These are phyloP conservation scores for Macrophomina pseudophaseolina DNA, from an alignment of 2,329 filamentous ascomycete species.

Conservation along the genomic window DNA sequence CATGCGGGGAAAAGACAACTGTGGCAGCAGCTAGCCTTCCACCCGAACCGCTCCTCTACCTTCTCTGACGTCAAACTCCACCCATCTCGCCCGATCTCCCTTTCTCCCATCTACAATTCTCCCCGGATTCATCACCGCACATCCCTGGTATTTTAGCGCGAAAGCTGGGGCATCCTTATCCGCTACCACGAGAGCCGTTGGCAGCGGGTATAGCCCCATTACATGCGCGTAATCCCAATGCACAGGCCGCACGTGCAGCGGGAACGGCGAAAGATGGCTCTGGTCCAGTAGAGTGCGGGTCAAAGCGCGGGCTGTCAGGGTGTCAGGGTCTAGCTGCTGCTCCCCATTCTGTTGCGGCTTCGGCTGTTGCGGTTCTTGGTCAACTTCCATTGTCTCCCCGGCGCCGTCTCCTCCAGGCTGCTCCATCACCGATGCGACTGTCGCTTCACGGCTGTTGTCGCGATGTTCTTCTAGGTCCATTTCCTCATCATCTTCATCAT, in stretches of 20 bases:
- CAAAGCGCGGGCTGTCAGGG: slow-evolving; percentile 69
- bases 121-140: slow-evolving; percentile 93
- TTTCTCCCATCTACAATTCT: slow-evolving; percentile 64
- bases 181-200: slow-evolving; percentile 80
- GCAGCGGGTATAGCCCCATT: slow-evolving; percentile 84
- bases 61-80: slow-evolving; percentile 70
- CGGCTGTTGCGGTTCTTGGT: slow-evolving; percentile 31
- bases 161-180: slow-evolving; percentile 84
- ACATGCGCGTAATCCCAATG: slow-evolving; percentile 85
- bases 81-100: slow-evolving; percentile 73
- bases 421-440: slow-evolving; percentile 32
- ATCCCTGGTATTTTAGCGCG: slow-evolving; percentile 90
- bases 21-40: slow-evolving; percentile 24
- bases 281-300: slow-evolving; percentile 94
- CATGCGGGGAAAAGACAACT: not conserved
- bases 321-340: slow-evolving; percentile 37
- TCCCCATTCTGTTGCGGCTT: slow-evolving; percentile 24
- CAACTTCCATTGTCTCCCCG: slow-evolving; percentile 48
- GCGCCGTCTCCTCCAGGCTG: slow-evolving; percentile 43
- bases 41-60: slow-evolving; percentile 35
- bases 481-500: slow-evolving; percentile 45
- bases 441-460: slow-evolving; percentile 39
- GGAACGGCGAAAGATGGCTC: slow-evolving; percentile 85
- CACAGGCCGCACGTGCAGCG: slow-evolving; percentile 76
- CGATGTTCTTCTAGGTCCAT: slow-evolving; percentile 44